Base-by-base conservation (phyloP, 345 rosid species). In the Populus deltoides region DNA sequence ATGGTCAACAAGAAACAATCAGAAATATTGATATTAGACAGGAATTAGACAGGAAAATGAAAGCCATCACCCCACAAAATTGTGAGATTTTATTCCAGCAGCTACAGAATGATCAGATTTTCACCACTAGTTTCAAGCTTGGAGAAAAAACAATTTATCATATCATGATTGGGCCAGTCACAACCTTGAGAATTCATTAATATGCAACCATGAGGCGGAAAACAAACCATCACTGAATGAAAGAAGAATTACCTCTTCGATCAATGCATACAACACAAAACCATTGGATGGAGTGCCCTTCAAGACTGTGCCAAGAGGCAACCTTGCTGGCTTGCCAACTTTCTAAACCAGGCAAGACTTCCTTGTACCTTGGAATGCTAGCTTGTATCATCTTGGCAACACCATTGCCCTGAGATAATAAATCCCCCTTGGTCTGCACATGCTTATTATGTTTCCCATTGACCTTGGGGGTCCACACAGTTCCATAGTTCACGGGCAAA, bases 201-300 rank as follows among this genome's bases (percentile, higher is more conserved):
- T 47, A 15, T 47, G 51, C 51, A 47, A 15, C 17, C 51, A 47
- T 12, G 51, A 47, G 51, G 51, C 15, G 51, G 51, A 15, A 12
- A 47, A 47, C 51, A 47, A 47, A 47, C 18, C 49, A 39, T 41
- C 27, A 62, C 55, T 15, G 59, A 72, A 70, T 17, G 24, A 43
- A 79, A 47, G 61, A 72, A 83, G 33, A 77, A 41, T 81, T 86
- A 93, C 99, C 98, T 91, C 77, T 93, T 74, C 91, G 90, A 85
- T 92, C 93, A 79, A 91, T 89, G 86, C 94, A 96, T 69, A 90
- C 93, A 51, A 96, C 94, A 80, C 87, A 89, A 73, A 96, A 85
- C 99, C 99, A 96, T 12, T 87, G 97, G 76, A 96, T 86, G 66
- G 97, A 91, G 78, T 92, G 97, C 74, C 97, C 98, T 83, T 92